Evolutionary conservation across 306 rosid species (phyloP).

Genomic region (Urtica urens): DNA sequence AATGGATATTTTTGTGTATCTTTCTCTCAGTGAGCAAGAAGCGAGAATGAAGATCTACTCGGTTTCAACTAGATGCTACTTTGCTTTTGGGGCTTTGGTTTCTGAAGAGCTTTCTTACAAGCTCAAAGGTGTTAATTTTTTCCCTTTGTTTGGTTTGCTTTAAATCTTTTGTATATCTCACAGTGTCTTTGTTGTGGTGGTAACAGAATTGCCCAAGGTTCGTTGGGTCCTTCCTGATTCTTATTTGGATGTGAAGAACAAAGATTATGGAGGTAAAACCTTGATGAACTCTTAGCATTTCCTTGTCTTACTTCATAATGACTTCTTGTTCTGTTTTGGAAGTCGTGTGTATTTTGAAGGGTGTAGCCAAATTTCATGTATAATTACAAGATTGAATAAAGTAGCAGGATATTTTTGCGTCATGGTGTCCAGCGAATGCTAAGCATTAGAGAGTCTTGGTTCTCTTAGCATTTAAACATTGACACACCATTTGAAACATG

Average conservation of each 20-base stretch:
- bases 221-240: conserved; percentile 99
- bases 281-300: too few relatives aligned
- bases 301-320: too few relatives aligned
- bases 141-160: background rate
- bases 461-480: too few relatives aligned
- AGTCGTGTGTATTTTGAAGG: too few relatives aligned
- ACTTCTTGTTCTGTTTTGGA: too few relatives aligned
- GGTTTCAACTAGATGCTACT: conserved; percentile 81
- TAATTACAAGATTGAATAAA: too few relatives aligned
- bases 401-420: too few relatives aligned
- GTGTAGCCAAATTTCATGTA: too few relatives aligned
- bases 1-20: background rate
- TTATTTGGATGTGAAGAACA: conserved; percentile 79
- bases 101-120: conserved; percentile 72
- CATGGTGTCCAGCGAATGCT: too few relatives aligned
- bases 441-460: too few relatives aligned
- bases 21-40: conserved; percentile 60
- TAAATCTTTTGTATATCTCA: background rate
- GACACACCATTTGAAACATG: conserved; percentile 23
- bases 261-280: conserved; percentile 93
- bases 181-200: background rate
- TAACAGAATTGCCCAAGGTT: conserved; percentile 65
- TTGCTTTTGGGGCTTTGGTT: conserved; percentile 83
- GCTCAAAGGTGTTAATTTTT: conserved; percentile 44
- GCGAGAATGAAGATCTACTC: conserved; percentile 93